Percentiles rank a stretch among this genome's conserved stretches.
These are phyloP conservation scores for Cladorrhinum sp. DNA, from an alignment of 2,329 filamentous ascomycete genomes.

Conservation along the genomic window DNA sequence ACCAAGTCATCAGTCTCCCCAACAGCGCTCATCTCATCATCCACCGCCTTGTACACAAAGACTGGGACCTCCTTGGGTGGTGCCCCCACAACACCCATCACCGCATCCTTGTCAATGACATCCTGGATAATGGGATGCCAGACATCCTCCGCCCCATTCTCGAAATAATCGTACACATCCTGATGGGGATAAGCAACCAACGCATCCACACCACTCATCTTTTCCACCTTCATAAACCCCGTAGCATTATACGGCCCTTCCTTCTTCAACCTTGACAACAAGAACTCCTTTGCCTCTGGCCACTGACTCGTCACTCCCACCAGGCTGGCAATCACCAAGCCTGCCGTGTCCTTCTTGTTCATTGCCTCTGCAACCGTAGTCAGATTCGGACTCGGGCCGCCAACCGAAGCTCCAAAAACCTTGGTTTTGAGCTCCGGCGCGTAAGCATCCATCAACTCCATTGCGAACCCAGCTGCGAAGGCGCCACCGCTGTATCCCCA, in stretches of 20 bases:
- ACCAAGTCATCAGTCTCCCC: slow-evolving; percentile 44
- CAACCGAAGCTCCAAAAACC: slow-evolving; percentile 12
- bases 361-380: slow-evolving; percentile 15
- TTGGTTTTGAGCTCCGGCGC: slow-evolving; percentile 8
- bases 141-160: slow-evolving; percentile 24
- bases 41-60: slow-evolving; percentile 48
- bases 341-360: slow-evolving; percentile 25
- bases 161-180: slow-evolving; percentile 32
- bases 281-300: slow-evolving; percentile 29
- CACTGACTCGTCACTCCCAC: slow-evolving; percentile 35
- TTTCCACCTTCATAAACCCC: slow-evolving; percentile 24
- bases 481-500: slow-evolving; percentile 21
- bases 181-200: slow-evolving; percentile 21
- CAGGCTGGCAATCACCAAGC: slow-evolving; percentile 34
- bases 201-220: slow-evolving; percentile 19
- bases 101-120: slow-evolving; percentile 31
- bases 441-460: slow-evolving; percentile 11
- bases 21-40: slow-evolving; percentile 44
- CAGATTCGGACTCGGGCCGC: slow-evolving; percentile 18
- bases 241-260: slow-evolving; percentile 25
- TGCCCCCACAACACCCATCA: slow-evolving; percentile 35
- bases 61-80: slow-evolving; percentile 42
- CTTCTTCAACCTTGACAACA: slow-evolving; percentile 25
- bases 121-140: slow-evolving; percentile 24
- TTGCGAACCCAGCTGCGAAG: slow-evolving; percentile 16